These are phyloP conservation scores for Tuber calosporum DNA, from an alignment of 495 filamentous ascomycete genomes.

Conservation along the genomic window DNA sequence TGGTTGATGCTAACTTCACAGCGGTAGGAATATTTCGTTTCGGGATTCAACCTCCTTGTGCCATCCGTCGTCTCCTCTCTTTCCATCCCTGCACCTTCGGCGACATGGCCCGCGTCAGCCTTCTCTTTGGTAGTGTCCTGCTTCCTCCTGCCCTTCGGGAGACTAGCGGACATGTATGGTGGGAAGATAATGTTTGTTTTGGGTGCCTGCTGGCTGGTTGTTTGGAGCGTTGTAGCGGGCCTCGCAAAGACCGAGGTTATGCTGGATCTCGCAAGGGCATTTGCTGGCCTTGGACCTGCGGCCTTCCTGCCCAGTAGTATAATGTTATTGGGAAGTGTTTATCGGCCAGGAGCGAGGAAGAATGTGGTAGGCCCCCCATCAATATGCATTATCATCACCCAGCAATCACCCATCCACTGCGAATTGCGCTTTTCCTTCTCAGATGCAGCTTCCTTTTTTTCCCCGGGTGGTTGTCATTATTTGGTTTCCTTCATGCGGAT, in stretches of 20 bases:
- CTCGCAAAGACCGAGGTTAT: slow-evolving; percentile 63
- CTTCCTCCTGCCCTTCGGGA: slow-evolving; percentile 70
- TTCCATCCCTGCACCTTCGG: slow-evolving; percentile 55
- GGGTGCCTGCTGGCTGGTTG: slow-evolving; percentile 62
- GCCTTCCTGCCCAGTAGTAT: slow-evolving; percentile 71
- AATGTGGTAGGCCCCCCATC: slow-evolving; percentile 51
- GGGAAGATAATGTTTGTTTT: slow-evolving; percentile 62
- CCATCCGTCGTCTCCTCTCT: slow-evolving; percentile 60
- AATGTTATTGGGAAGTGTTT: slow-evolving; percentile 71
- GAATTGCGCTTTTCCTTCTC: too few species aligned
- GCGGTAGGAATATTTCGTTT: slow-evolving; percentile 67
- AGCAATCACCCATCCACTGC: too few species aligned
- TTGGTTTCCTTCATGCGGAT: too few species aligned
- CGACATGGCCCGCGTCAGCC: slow-evolving; percentile 73
- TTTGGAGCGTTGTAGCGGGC: slow-evolving; percentile 67
- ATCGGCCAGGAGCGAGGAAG: slow-evolving; percentile 77
- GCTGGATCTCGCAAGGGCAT: slow-evolving; percentile 67
- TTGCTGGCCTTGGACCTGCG: slow-evolving; percentile 72
- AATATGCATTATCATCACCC: too few species aligned
- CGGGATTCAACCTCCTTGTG: slow-evolving; percentile 75
- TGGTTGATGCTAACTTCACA: slow-evolving; percentile 27
- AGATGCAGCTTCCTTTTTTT: background rate
- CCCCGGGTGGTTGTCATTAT: too few species aligned
- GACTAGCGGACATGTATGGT: slow-evolving; percentile 70
- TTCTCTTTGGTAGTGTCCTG: slow-evolving; percentile 66